Conservation (phyloP, 306 rosid species). For the Neltuma alba region DNA sequence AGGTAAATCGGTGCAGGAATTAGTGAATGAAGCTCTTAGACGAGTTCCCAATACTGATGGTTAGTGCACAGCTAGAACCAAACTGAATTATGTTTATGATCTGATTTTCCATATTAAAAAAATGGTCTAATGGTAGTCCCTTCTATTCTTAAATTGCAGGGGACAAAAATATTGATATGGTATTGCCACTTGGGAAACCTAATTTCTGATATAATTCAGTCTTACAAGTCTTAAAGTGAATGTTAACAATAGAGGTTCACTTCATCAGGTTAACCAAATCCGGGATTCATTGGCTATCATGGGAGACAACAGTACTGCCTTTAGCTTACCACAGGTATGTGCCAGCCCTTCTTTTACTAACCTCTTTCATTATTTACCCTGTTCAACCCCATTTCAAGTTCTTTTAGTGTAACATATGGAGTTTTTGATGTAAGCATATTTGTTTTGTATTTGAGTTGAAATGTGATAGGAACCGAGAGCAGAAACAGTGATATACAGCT, state of each 20-base stretch:
- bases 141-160: slow-evolving; percentile 65
- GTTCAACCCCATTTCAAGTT: slow-evolving; percentile 2
- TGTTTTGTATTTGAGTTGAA: slow-evolving; percentile 40
- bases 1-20: slow-evolving; percentile 93
- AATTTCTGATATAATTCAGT: slow-evolving; percentile 30
- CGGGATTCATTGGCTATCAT: slow-evolving; percentile 90
- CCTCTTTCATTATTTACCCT: slow-evolving; percentile 15
- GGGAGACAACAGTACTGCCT: slow-evolving; percentile 98
- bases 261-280: slow-evolving; percentile 88
- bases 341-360: slow-evolving; percentile 12
- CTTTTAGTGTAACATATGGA: slow-evolving; percentile 17
- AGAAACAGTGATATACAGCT: too few species aligned
- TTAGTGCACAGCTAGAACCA: slow-evolving; percentile 42
- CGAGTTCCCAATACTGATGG: slow-evolving; percentile 80
- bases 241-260: slow-evolving; percentile 35
- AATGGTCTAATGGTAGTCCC: slow-evolving; percentile 39
- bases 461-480: too few species aligned
- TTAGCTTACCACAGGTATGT: slow-evolving; percentile 94
- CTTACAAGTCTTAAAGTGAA: slow-evolving; percentile 30
- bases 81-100: slow-evolving; percentile 26
- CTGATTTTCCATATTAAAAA: slow-evolving; percentile 16
- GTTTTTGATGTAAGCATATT: neutral
- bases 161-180: slow-evolving; percentile 87
- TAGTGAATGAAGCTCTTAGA: slow-evolving; percentile 90
- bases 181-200: slow-evolving; percentile 46